Percentiles rank a stretch among this genome's conserved stretches.
Conservation (phyloP, 495 filamentous ascomycete species). For the Penicillium paxilli region DNA sequence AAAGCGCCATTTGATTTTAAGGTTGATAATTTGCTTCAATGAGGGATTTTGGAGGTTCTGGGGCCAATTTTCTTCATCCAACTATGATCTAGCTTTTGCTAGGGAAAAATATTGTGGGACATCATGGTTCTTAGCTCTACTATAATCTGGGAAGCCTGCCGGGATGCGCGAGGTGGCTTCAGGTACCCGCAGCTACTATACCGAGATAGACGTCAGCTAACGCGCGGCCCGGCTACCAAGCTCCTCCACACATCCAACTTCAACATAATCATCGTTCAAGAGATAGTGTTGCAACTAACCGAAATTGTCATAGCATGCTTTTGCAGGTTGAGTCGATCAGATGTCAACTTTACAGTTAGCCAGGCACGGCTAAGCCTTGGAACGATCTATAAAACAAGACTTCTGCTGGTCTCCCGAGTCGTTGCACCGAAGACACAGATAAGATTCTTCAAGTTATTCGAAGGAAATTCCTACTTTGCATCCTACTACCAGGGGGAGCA, state of each 20-base stretch:
- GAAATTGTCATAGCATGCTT: no score
- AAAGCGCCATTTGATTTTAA: no score
- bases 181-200: constrained; percentile 3
- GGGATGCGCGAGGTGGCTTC: not conserved
- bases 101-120: not conserved
- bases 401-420: no score
- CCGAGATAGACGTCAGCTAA: constrained; percentile 3
- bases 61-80: no score
- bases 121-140: not conserved
- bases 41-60: no score
- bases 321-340: not conserved
- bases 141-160: not conserved
- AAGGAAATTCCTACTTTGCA: no score
- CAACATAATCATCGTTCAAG: not conserved
- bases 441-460: no score
- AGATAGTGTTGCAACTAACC: not conserved
- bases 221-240: constrained; percentile 2
- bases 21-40: no score
- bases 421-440: no score
- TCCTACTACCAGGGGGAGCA: no score
- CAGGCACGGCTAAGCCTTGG: not conserved
- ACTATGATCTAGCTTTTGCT: not conserved
- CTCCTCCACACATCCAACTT: not conserved
- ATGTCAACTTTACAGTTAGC: not conserved
- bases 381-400: no score